Conservation (phyloP, 345 rosid species). For the Murraya koenigii region DNA sequence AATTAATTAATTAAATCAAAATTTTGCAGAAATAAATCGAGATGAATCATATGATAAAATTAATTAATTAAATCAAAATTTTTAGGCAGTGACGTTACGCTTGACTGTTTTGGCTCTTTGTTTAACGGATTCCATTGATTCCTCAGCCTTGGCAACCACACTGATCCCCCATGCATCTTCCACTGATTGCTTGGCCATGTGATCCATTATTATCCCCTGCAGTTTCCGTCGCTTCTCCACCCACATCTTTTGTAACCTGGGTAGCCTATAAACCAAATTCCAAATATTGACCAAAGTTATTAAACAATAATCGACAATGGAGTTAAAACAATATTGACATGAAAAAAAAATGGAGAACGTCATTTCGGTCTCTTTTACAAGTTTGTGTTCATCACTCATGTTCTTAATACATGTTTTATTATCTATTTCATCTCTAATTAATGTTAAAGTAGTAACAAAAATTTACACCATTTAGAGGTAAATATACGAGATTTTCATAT, state of each 20-base stretch:
- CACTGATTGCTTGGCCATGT: conserved; percentile 37
- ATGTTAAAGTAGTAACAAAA: too few relatives aligned
- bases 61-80: neutral
- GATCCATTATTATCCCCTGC: conserved; percentile 18
- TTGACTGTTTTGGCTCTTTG: neutral
- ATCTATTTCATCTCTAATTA: too few relatives aligned
- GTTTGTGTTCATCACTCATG: too few relatives aligned
- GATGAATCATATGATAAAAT: neutral
- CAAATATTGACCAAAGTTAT: neutral
- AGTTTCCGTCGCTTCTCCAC: conserved; percentile 7
- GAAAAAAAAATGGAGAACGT: neutral
- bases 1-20: neutral
- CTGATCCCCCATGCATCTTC: conserved; percentile 40
- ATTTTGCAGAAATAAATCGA: neutral
- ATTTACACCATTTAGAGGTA: too few relatives aligned
- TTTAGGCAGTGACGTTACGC: neutral
- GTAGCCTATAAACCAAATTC: conserved; percentile 16
- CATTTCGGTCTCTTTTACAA: too few relatives aligned
- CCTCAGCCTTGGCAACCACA: conserved; percentile 23
- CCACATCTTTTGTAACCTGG: conserved; percentile 22
- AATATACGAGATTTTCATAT: too few relatives aligned
- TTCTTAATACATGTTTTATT: too few relatives aligned
- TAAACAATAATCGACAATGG: neutral
- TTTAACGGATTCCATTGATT: neutral
- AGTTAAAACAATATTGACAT: neutral